These are phyloP conservation scores for Rhodotorula babjevae DNA, from an alignment of 768 basidiomycete genomes.

Conservation along the genomic window DNA sequence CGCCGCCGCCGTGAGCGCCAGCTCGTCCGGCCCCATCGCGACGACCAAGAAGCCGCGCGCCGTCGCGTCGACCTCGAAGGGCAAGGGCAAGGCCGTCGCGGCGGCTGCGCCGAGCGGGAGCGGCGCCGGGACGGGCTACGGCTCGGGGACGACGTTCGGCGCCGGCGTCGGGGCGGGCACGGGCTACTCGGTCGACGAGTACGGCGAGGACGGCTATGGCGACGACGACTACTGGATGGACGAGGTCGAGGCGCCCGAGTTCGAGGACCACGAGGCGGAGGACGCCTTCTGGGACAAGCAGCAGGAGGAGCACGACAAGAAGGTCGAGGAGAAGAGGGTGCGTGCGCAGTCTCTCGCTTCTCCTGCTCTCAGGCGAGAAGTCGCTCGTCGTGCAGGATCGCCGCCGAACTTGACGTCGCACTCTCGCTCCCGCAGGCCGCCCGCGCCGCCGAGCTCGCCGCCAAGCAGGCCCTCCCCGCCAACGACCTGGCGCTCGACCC, in stretches of 20 bases:
- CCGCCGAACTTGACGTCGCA: too few relatives aligned
- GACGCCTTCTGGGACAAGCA: neutral
- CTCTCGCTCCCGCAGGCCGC: neutral
- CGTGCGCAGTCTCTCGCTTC: too few relatives aligned
- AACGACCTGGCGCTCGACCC: constrained; percentile 4
- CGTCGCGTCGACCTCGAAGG: too few relatives aligned
- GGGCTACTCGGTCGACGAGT: neutral
- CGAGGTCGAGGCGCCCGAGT: neutral
- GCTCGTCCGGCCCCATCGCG: neutral
- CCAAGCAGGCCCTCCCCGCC: neutral
- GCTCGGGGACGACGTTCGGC: neutral
- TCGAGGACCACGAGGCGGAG: neutral
- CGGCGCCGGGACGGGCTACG: constrained; percentile 20
- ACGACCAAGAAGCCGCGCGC: constrained; percentile 1
- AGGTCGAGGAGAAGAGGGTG: neutral
- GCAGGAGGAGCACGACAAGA: neutral
- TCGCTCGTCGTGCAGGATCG: too few relatives aligned
- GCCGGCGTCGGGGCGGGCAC: neutral
- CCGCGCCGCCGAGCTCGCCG: neutral
- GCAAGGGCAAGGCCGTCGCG: neutral
- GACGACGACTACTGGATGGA: neutral
- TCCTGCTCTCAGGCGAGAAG: too few relatives aligned
- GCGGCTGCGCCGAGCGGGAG: neutral
- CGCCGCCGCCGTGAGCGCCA: neutral
- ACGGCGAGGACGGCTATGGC: neutral